Evolutionary conservation across 352 stramenopile species (phyloP), one percentile per base, ranked within the genome.

Genomic region (Globisporangium iwayamae): DNA sequence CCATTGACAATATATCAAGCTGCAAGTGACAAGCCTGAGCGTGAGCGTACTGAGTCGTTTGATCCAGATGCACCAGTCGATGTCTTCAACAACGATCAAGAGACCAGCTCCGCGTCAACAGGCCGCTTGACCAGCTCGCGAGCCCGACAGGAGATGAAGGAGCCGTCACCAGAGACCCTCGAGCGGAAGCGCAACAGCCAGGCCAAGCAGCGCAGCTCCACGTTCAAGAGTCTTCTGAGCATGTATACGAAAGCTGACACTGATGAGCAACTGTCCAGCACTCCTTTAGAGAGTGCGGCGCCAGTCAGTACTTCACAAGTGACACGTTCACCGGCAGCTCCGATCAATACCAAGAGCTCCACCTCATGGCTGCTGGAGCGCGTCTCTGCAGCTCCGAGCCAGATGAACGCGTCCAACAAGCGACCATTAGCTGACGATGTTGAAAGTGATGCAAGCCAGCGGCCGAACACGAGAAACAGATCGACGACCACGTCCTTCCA

Each of bases 401-500:
- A 54, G 22, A 34, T 47, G 57, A 63, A 20, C 25, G 18, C n/a
- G 8, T 54, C 60, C 18, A 55, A 43, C 34, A 66, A 66, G 61
- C 61, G 52, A 3, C 30, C 22, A 20, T 45, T 56, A 6, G 61
- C 16, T 16, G 25, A 45, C 1, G 22, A 34, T 18, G 50, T 14
- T 16, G 16, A 3, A 11, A 38, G n/a, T 22, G 9, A 7, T 28
- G 14, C 9, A 18, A 54, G 25, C 16, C 16, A 34, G 14, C 22
- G n/a, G 18, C 22, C 22, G 11, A 56, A 3, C 20, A 50, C 38
- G 11, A 60, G 43, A 22, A 54, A 11, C 8, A 45, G 39, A 25
- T 2, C 16, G 22, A 67, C 34, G 46, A 38, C 68, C 10, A 79
- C 65, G 8, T 75, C 75, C 6, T 72, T 83, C 66, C 76, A 73